Base-by-base conservation (phyloP, 2,329 filamentous ascomycete species). In the Sporothrix curviconia region DNA sequence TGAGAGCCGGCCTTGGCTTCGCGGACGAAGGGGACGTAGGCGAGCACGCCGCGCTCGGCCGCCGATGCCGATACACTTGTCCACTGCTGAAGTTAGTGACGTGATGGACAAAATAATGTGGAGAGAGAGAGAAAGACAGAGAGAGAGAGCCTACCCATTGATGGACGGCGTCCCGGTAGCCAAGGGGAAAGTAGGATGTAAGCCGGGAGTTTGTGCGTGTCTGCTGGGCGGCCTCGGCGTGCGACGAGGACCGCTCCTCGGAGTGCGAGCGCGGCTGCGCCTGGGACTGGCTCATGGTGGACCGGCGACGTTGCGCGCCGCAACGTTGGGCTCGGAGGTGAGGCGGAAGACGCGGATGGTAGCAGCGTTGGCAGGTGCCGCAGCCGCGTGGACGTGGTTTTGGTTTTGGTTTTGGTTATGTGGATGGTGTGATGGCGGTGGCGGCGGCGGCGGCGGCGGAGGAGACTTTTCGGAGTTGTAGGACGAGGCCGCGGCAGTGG, bases 41-140 rank as follows among this genome's bases (percentile, higher is more conserved):
- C 87, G 63, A 99, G 83, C 30, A 99, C 92, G 65, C 84, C 87
- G 68, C 92, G 89, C 74, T 99, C 94, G 12, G 92, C 92, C 25
- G 85, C 79, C 17, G 87, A 85, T 3, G 94, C 88, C 1, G 91
- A 86, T n/a, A 94, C 76, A 61, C 84, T 86, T 11, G 85, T 82
- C 94, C 94, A 99, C 91, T 92, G 67, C 39, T 66, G 52, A 51
- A 61, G 63, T 64, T 32, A 60, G 36, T 36, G n/a, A n/a, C n/a
- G n/a, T 44, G 59, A 60, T 25, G 61, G 55, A 49, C 15, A 60
- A 25, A 60, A 59, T 28, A 62, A 54, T n/a, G 47, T 14, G 55
- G 12, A 19, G 52, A 17, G 24, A 15, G 25, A 56, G 9, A 24
- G 12, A 12, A 19, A 36, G 3, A 11, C 43, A 19, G 11, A 39